Evolutionary conservation across 495 filamentous ascomycete species (phyloP).

Genomic region (Margaritispora aquatica): DNA sequence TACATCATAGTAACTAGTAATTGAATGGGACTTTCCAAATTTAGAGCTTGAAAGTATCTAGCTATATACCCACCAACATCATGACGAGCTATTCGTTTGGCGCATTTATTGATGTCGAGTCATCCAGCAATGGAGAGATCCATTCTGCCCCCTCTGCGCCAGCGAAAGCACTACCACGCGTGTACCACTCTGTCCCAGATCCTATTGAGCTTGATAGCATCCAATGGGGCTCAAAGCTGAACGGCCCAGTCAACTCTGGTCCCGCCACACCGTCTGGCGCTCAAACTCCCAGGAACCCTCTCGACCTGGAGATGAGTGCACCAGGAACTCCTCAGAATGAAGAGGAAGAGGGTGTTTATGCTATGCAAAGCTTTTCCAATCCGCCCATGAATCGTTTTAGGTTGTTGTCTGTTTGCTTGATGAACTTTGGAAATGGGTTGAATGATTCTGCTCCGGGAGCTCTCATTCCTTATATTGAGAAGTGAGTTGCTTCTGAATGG

Average conservation of each 20-base stretch:
- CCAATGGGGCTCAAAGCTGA: conserved; percentile 22
- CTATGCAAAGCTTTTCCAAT: conserved; percentile 43
- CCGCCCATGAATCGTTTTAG: conserved; percentile 49
- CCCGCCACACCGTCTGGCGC: conserved; percentile 19
- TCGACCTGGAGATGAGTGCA: conserved; percentile 49
- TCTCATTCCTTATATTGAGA: conserved; percentile 65
- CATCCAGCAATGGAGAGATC: conserved; percentile 1
- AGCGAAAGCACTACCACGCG: conserved; percentile 29
- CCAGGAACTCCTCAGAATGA: conserved; percentile 32
- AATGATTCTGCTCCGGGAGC: conserved; percentile 64
- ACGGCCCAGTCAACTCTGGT: conserved; percentile 18
- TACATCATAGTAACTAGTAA: too few species aligned
- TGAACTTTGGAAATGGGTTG: conserved; percentile 51
- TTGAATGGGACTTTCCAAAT: neutral
- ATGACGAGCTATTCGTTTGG: conserved; percentile 22
- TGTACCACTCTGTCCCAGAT: conserved; percentile 33
- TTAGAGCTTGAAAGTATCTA: neutral
- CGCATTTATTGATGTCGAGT: conserved; percentile 23
- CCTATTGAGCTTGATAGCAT: conserved; percentile 30
- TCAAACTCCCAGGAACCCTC: conserved; percentile 35
- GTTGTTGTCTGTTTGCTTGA: conserved; percentile 38
- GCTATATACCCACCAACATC: neutral
- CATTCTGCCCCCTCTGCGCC: conserved; percentile 27
- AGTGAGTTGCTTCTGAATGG: conserved; percentile 20
- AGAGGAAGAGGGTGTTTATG: conserved; percentile 31